These are phyloP conservation scores for Lasiosphaeria hispida DNA, from an alignment of 495 filamentous ascomycete genomes.

Conservation along the genomic window DNA sequence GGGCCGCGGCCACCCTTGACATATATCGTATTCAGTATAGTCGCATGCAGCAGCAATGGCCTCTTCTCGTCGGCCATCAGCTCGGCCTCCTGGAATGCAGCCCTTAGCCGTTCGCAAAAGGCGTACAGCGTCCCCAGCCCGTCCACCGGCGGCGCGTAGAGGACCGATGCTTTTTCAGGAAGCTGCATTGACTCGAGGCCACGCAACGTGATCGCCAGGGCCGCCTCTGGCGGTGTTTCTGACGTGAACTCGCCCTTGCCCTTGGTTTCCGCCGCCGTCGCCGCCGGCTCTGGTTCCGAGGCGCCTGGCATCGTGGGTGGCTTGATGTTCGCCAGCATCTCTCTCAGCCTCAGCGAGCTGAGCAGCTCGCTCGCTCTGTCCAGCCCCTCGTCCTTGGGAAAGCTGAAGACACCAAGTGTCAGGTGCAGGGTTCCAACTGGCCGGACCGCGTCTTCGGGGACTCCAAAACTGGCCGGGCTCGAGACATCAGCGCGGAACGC, in stretches of 20 bases:
- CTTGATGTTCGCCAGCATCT: slow-evolving; percentile 41
- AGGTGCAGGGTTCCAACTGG: slow-evolving; percentile 81
- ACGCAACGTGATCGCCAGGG: slow-evolving; percentile 41
- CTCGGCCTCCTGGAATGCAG: slow-evolving; percentile 59
- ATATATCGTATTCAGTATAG: slow-evolving; percentile 86
- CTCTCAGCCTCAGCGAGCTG: slow-evolving; percentile 48
- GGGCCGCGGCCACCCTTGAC: slow-evolving; percentile 39
- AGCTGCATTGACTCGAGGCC: slow-evolving; percentile 51
- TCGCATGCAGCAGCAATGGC: slow-evolving; percentile 78
- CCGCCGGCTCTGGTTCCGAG: not conserved
- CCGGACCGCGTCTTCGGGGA: slow-evolving; percentile 62
- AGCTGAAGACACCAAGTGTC: slow-evolving; percentile 84
- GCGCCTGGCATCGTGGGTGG: not conserved
- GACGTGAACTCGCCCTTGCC: slow-evolving; percentile 1
- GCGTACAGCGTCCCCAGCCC: slow-evolving; percentile 50
- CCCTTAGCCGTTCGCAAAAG: slow-evolving; percentile 63
- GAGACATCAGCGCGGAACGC: slow-evolving; percentile 59
- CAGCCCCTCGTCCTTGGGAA: slow-evolving; percentile 49
- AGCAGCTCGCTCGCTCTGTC: slow-evolving; percentile 59
- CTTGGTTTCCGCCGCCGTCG: slow-evolving; percentile 1
- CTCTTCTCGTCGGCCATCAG: slow-evolving; percentile 60
- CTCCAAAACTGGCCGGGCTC: slow-evolving; percentile 30
- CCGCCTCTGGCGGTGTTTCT: not conserved
- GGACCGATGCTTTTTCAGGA: slow-evolving; percentile 33
- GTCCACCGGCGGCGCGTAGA: slow-evolving; percentile 55